Percentiles rank a stretch among this genome's conserved stretches.
Conservation (phyloP, 352 stramenopile genomes). For the Pythium utonaiense region DNA sequence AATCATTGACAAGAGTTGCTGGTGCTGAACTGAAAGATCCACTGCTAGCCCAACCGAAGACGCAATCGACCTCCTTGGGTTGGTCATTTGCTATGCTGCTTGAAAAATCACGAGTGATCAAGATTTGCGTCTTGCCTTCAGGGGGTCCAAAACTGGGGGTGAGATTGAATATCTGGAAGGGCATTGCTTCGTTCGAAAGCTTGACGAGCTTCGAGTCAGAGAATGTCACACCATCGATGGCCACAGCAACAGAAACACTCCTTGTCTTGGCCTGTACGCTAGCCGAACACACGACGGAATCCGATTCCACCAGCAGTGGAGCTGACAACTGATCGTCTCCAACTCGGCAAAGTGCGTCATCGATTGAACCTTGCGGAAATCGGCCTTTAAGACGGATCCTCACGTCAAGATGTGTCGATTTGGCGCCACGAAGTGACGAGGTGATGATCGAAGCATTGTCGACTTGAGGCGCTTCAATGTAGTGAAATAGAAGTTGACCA, state of each 20-base stretch:
- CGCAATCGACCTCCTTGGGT: background rate
- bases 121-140: slow-evolving; percentile 20
- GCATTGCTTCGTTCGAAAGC: background rate
- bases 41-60: background rate
- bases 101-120: slow-evolving; percentile 24
- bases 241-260: background rate
- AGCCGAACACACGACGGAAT: background rate
- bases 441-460: background rate
- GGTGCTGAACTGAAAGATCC: background rate
- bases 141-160: slow-evolving; percentile 9
- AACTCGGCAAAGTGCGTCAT: slow-evolving; percentile 5
- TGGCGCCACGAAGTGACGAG: background rate
- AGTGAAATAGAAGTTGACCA: background rate
- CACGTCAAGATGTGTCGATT: background rate
- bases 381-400: background rate
- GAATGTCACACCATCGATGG: slow-evolving; percentile 5
- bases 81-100: background rate
- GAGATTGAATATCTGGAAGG: background rate
- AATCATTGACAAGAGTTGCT: slow-evolving; percentile 24
- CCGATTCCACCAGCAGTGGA: background rate
- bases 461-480: background rate
- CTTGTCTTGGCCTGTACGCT: background rate
- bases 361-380: background rate
- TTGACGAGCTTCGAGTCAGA: background rate
- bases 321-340: background rate